phyloP scores from a whole-genome alignment of 768 basidiomycete genomes.

The Brasilioporus rufonigricans region DNA sequence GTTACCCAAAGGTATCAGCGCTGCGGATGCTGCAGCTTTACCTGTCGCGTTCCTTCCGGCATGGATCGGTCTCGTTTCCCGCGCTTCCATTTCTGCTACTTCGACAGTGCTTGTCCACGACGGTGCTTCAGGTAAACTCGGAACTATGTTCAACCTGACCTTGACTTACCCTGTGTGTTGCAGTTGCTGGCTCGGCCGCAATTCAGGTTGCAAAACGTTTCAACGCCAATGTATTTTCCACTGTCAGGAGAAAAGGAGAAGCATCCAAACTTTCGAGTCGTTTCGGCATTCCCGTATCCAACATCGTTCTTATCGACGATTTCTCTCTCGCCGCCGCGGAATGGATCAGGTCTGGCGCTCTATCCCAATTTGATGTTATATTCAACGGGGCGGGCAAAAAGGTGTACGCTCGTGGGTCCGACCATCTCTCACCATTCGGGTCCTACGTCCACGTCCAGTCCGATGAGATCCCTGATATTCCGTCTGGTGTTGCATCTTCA shows the following conservation, averaged over 20 bases:
- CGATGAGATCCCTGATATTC: slow-evolving; percentile 14
- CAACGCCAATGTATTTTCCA: slow-evolving; percentile 19
- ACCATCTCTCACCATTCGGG: slow-evolving; percentile 25
- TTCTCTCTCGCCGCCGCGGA: slow-evolving; percentile 2
- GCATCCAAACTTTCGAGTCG: slow-evolving; percentile 12
- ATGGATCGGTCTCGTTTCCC: slow-evolving; percentile 26
- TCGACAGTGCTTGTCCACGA: slow-evolving; percentile 29
- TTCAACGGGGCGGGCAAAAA: slow-evolving; percentile 22
- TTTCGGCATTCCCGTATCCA: slow-evolving; percentile 8
- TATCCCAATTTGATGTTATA: slow-evolving; percentile 23
- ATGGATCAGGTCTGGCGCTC: slow-evolving; percentile 15
- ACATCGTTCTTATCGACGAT: slow-evolving; percentile 12
- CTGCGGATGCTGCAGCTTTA: too few species aligned
- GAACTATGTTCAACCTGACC: too few species aligned
- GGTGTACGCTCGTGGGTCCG: slow-evolving; percentile 13
- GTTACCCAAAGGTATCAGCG: slow-evolving; percentile 13
- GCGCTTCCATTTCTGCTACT: slow-evolving; percentile 16
- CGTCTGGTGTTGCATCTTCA: too few species aligned
- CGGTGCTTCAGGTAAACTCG: too few species aligned
- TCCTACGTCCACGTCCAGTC: slow-evolving; percentile 25
- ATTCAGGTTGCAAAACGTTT: too few species aligned
- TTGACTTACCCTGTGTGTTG: too few species aligned
- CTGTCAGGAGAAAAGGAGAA: slow-evolving; percentile 18
- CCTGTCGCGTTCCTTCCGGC: slow-evolving; percentile 23
- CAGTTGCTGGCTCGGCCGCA: too few species aligned